Evolutionary conservation across 495 filamentous ascomycete genomes (phyloP).

Genomic region (Lasiosphaeriaceae sp.): DNA sequence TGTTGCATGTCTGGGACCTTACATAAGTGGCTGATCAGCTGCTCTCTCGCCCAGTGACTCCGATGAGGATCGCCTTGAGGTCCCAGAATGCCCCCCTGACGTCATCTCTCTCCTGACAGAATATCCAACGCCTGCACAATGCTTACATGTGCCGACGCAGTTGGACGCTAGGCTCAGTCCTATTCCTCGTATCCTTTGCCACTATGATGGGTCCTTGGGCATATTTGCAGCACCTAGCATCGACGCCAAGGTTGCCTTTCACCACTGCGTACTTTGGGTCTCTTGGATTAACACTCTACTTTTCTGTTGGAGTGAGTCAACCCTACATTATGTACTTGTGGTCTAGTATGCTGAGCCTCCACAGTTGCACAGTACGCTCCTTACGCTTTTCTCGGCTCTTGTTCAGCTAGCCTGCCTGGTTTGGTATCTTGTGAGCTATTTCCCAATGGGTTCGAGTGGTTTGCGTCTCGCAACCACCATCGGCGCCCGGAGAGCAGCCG

Average conservation of each 20-base stretch:
- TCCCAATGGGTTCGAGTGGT: constrained; percentile 91
- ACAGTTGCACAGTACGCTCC: constrained; percentile 72
- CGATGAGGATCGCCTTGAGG: constrained; percentile 10
- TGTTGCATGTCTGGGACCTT: no score
- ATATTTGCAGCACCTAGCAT: constrained; percentile 82
- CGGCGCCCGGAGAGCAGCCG: constrained; percentile 74
- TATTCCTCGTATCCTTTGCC: constrained; percentile 92
- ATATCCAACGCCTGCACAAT: neutral
- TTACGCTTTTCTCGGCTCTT: constrained; percentile 79
- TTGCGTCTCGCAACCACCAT: constrained; percentile 82
- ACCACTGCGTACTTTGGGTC: constrained; percentile 97
- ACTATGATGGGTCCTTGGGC: constrained; percentile 84
- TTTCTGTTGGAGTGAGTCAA: constrained; percentile 79
- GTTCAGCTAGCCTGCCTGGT: constrained; percentile 76
- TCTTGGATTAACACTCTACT: constrained; percentile 85
- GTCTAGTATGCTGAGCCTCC: constrained; percentile 19
- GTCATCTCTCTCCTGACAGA: constrained; percentile 2
- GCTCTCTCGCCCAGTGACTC: constrained; percentile 9
- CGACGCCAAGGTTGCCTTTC: constrained; percentile 82
- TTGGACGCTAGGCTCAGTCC: constrained; percentile 87
- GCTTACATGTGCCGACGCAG: constrained; percentile 42
- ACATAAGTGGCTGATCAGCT: no score
- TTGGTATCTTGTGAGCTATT: constrained; percentile 98
- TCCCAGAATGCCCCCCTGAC: neutral
- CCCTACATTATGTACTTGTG: neutral